These are phyloP conservation scores for Chenopodium berlandieri DNA, from an alignment of 148 eudicot species.

Conservation along the genomic window DNA sequence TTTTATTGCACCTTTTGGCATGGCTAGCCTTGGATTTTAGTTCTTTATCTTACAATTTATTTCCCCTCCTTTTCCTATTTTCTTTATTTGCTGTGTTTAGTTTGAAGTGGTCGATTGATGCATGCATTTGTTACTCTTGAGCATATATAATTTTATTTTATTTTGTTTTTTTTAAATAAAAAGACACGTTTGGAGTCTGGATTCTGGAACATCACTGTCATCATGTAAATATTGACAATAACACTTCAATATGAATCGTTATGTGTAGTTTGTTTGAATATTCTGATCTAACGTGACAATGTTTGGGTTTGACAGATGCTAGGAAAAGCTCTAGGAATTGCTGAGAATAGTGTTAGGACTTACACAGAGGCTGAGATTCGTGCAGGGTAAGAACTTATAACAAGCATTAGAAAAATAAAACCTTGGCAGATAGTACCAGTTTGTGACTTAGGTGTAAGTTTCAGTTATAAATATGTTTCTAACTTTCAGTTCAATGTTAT, in stretches of 20 bases:
- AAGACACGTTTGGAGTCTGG: neutral
- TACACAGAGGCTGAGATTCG: constrained; percentile 97
- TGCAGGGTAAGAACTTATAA: constrained; percentile 61
- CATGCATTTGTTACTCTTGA: neutral
- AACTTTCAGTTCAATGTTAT: constrained; percentile 30
- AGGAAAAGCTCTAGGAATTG: constrained; percentile 83
- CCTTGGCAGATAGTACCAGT: too few species aligned
- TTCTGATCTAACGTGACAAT: neutral
- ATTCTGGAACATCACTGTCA: neutral
- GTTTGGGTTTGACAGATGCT: constrained; percentile 59
- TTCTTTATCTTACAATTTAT: neutral
- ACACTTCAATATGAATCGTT: neutral
- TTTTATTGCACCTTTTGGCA: neutral
- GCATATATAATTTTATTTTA: too few species aligned
- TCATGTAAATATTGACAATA: neutral
- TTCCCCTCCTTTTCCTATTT: neutral
- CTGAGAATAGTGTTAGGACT: constrained; percentile 82
- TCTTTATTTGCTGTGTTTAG: neutral
- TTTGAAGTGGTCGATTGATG: constrained; percentile 2
- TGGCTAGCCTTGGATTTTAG: neutral
- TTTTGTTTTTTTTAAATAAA: too few species aligned
- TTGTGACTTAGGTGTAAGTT: neutral
- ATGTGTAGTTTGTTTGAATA: neutral
- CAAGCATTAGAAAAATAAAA: too few species aligned
- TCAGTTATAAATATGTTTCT: constrained; percentile 15